A percentile compares a stretch with the other conserved stretches of the same genome.
phyloP scores from a whole-genome alignment of 805 yeast species.

The Saturnispora zaruensis region DNA sequence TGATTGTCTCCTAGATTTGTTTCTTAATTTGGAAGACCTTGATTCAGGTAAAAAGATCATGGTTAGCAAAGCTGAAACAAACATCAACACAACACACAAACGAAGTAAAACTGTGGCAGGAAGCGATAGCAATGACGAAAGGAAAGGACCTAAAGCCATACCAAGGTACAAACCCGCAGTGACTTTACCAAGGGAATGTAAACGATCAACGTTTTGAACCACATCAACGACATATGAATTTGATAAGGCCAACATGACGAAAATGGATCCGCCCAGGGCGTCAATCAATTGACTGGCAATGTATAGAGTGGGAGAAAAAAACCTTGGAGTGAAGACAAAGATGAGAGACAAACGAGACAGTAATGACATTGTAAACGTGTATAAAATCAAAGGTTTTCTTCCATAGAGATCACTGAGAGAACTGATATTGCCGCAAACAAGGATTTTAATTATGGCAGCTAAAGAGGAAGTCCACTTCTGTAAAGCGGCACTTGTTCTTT shows the following conservation, averaged over 20 bases:
- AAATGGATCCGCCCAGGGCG: slow-evolving; percentile 54
- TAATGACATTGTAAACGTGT: slow-evolving; percentile 17
- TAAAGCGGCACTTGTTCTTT: slow-evolving; percentile 38
- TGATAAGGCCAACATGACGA: slow-evolving; percentile 46
- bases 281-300: slow-evolving; percentile 38
- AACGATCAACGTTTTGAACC: slow-evolving; percentile 51
- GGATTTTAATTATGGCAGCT: slow-evolving; percentile 37
- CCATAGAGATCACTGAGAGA: slow-evolving; percentile 59
- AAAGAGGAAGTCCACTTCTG: slow-evolving; percentile 37
- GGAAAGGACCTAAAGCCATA: slow-evolving; percentile 54
- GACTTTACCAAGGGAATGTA: slow-evolving; percentile 48
- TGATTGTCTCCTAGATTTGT: slow-evolving; percentile 37
- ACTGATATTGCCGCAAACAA: slow-evolving; percentile 57
- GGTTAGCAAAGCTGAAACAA: slow-evolving; percentile 30
- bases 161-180: slow-evolving; percentile 55
- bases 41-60: slow-evolving; percentile 51
- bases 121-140: slow-evolving; percentile 35
- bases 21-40: slow-evolving; percentile 45
- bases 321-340: slow-evolving; percentile 19
- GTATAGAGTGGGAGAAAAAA: slow-evolving; percentile 31
- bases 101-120: slow-evolving; percentile 25
- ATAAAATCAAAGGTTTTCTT: slow-evolving; percentile 40
- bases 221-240: slow-evolving; percentile 72
- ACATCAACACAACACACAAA: slow-evolving; percentile 22
- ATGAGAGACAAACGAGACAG: slow-evolving; percentile 13